phyloP scores from a whole-genome alignment of 805 yeast genomes.

The Candida silvicultrix region DNA sequence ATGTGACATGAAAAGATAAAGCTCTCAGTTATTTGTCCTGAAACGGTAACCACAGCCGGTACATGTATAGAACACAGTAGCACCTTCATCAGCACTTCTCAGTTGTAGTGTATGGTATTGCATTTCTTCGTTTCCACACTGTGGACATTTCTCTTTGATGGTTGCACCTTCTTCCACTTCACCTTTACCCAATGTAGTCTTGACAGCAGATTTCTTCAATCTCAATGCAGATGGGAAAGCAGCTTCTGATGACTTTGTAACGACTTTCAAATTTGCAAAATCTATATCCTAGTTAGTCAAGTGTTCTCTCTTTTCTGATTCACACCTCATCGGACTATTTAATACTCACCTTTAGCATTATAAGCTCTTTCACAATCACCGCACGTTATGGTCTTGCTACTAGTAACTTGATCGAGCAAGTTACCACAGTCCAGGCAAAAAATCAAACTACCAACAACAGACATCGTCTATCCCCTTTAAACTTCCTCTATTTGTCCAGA shows the following conservation, averaged over 20 bases:
- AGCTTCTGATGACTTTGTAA: slow-evolving; percentile 82
- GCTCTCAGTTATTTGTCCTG: slow-evolving; percentile 76
- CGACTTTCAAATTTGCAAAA: slow-evolving; percentile 76
- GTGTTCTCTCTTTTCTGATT: neutral
- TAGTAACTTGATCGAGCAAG: slow-evolving; percentile 63
- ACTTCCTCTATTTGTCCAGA: too few relatives aligned
- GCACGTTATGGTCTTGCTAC: slow-evolving; percentile 48
- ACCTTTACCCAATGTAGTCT: slow-evolving; percentile 67
- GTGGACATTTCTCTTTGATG: slow-evolving; percentile 96
- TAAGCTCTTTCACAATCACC: slow-evolving; percentile 39
- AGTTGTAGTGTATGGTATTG: slow-evolving; percentile 93
- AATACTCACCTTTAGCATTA: slow-evolving; percentile 29
- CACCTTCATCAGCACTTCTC: slow-evolving; percentile 99
- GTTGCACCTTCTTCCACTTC: slow-evolving; percentile 95
- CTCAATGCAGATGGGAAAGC: slow-evolving; percentile 88
- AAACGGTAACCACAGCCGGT: slow-evolving; percentile 87
- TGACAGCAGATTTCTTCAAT: slow-evolving; percentile 83
- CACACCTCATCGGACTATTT: neutral
- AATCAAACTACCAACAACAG: slow-evolving; percentile 91
- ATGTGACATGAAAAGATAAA: neutral
- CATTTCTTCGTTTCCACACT: slow-evolving; percentile 98
- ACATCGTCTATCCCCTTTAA: slow-evolving; percentile 46
- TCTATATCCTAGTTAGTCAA: slow-evolving; percentile 22
- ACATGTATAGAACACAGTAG: slow-evolving; percentile 97
- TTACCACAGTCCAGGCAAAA: slow-evolving; percentile 94